Percentiles rank a stretch among this genome's conserved stretches.
Evolutionary conservation across 306 rosid genomes (phyloP).

Genomic region (Vigna mungo): DNA sequence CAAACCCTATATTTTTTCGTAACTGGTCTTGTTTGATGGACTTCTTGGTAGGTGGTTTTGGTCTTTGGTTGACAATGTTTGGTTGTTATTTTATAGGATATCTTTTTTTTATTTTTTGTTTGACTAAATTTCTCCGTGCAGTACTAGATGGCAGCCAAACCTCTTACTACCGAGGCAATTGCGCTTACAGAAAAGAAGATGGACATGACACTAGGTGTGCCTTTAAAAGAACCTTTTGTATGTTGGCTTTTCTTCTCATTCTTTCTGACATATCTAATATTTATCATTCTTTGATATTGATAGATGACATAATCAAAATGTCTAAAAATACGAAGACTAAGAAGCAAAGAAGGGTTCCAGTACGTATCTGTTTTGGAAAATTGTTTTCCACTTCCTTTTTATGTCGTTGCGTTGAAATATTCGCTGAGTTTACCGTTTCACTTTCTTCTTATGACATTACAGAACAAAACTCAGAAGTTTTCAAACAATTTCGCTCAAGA

Average conservation of each 20-base stretch:
- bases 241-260: neutral
- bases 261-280: conserved; percentile 18
- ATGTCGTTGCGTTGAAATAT: neutral
- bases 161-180: conserved; percentile 72
- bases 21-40: neutral
- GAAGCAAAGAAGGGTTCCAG: conserved; percentile 65
- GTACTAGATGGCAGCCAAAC: conserved; percentile 80
- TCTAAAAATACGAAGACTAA: conserved; percentile 56
- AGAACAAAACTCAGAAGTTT: conserved; percentile 74
- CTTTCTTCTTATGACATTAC: conserved; percentile 16
- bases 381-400: neutral
- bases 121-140: neutral
- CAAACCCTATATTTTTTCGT: neutral
- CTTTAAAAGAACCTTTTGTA: neutral
- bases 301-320: conserved; percentile 91
- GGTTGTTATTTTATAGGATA: neutral
- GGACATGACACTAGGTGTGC: conserved; percentile 95
- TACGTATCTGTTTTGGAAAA: conserved; percentile 41
- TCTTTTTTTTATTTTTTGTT: neutral
- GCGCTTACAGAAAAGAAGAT: conserved; percentile 98
- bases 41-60: conserved; percentile 4
- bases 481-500: conserved; percentile 63
- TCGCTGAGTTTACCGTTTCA: neutral
- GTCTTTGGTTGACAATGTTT: neutral
- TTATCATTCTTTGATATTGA: neutral